A percentile compares a stretch with the other conserved stretches of the same genome.
Conservation (phyloP, 352 stramenopile genomes). For the Lagenidium giganteum region DNA sequence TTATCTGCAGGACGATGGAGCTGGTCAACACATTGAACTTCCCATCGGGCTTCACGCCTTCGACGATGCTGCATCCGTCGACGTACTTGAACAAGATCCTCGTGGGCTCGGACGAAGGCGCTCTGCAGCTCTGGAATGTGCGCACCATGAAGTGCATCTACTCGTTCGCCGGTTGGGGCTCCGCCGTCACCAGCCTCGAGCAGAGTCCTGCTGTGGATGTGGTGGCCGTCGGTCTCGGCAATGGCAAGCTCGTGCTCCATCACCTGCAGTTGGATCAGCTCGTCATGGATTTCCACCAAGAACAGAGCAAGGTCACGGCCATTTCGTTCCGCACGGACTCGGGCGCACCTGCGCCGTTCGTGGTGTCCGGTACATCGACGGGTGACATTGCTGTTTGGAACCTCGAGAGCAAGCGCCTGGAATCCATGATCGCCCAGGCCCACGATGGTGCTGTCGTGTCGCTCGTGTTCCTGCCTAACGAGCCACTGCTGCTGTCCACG, state of each 20-base stretch:
- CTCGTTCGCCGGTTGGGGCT: conserved; percentile 71
- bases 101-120: conserved; percentile 77
- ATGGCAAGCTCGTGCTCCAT: conserved; percentile 81
- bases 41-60: conserved; percentile 49
- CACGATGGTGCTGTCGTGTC: conserved; percentile 76
- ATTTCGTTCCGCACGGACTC: conserved; percentile 88
- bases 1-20: conserved; percentile 39
- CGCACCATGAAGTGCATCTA: conserved; percentile 87
- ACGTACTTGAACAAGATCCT: conserved; percentile 96
- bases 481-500: conserved; percentile 84
- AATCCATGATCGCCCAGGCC: conserved; percentile 69
- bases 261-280: conserved; percentile 83
- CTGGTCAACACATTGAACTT: conserved; percentile 55
- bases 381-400: conserved; percentile 91
- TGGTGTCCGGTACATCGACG: conserved; percentile 61
- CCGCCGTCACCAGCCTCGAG: conserved; percentile 66
- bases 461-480: conserved; percentile 81
- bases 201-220: conserved; percentile 89
- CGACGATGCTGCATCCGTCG: conserved; percentile 82
- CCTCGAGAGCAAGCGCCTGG: conserved; percentile 80
- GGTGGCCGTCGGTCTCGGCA: conserved; percentile 77
- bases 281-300: conserved; percentile 76
- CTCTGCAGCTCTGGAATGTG: conserved; percentile 90
- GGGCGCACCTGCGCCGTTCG: conserved; percentile 42
- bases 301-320: conserved; percentile 77